Evolutionary conservation across 1,284 basidiomycete species (phyloP), one percentile per base, ranked within the genome.

Genomic region (Exobasidium cylindrosporum): DNA sequence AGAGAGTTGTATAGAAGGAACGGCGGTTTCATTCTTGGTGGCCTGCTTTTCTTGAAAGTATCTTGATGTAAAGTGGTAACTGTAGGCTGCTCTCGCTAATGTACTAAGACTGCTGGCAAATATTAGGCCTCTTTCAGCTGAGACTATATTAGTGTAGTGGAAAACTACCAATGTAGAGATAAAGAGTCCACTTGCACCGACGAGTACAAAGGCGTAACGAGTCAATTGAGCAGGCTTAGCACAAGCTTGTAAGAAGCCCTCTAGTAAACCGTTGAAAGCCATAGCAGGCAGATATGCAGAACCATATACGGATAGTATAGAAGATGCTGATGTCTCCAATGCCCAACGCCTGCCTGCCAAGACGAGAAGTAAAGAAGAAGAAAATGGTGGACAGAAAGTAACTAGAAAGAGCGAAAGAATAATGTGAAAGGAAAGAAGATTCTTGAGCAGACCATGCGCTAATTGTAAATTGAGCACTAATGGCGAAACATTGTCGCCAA

Each of bases 261-360:
- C 77, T 6, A 70, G 65, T 6, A 78, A 46, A 13, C 77, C 77
- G 49, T 78, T 78, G 45, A 78, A 46, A 10, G 72, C 77, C 70
- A 78, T 73, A 57, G 76, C 66, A 44, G 75, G 74, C 1, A 79
- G 32, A 40, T 77, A 78, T 44, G 60, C 66, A 17, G 68, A 67
- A 2, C 58, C 62, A 56, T 79, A 79, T 23, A 65, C 65, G 3
- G 63, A 69, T 10, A 78, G 49, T 52, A 76, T 72, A n/a, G 47
- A 29, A 3, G 72, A 63, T 10, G 77, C 75, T 5, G 62, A 60
- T n/a, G 73, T 76, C 0, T 53, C 30, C 23, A 21, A 17, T 0
- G 70, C 63, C 77, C 77, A 79, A 31, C 52, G 60, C 0, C 68
- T 67, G 0, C 77, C 77, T 1, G 77, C 77, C 23, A 78, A 58